These are phyloP conservation scores for Ceratobasidium sp. DNA, from an alignment of 1,284 basidiomycete genomes.

Conservation along the genomic window DNA sequence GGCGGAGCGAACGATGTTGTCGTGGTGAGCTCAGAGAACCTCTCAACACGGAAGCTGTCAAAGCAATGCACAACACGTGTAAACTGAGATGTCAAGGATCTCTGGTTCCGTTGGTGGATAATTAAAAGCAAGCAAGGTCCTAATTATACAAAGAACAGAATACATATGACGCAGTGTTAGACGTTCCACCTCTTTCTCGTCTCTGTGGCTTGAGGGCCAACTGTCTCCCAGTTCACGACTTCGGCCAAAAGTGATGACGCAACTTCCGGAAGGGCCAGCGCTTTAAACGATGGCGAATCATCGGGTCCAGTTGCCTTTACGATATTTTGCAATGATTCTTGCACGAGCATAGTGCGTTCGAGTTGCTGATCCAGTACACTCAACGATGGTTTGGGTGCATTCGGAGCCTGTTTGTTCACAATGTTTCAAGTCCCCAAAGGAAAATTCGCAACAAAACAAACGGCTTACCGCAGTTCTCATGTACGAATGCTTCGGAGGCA, in stretches of 20 bases:
- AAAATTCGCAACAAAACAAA: conserved; percentile 32
- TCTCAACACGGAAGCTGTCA: conserved; percentile 13
- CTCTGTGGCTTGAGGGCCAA: conserved; percentile 57
- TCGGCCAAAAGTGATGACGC: conserved; percentile 77
- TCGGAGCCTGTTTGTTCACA: conserved; percentile 61
- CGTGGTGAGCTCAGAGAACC: conserved; percentile 21
- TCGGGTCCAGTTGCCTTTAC: conserved; percentile 76
- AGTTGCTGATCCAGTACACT: conserved; percentile 83
- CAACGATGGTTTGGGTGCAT: conserved; percentile 75
- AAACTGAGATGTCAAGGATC: background rate
- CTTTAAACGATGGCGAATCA: conserved; percentile 10
- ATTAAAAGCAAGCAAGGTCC: too few species aligned
- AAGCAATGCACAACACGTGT: conserved; percentile 19
- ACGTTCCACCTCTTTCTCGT: conserved; percentile 72
- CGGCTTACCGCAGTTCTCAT: conserved; percentile 77
- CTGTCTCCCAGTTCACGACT: conserved; percentile 80
- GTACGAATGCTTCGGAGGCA: conserved; percentile 84
- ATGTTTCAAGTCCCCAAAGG: background rate
- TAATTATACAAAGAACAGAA: too few species aligned
- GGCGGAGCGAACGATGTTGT: conserved; percentile 6
- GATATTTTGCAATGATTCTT: conserved; percentile 76
- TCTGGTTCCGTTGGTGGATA: background rate
- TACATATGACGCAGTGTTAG: too few species aligned
- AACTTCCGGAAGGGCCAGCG: conserved; percentile 61
- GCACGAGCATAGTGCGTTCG: conserved; percentile 77